Base-by-base conservation (phyloP, 2,329 filamentous ascomycete genomes). In the Zalaria sp. region DNA sequence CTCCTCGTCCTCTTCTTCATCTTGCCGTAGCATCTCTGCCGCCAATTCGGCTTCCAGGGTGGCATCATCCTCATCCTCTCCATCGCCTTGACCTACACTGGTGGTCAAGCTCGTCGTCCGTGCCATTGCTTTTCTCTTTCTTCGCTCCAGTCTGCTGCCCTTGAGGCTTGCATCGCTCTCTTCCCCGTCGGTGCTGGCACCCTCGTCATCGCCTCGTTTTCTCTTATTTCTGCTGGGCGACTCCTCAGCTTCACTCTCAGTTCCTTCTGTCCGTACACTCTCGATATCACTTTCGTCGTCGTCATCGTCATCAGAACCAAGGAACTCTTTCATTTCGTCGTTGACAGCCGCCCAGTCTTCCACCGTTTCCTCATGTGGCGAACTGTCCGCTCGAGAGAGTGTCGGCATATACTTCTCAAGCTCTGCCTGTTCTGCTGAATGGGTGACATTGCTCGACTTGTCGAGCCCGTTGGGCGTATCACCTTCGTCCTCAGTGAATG, bases 241-340 rank as follows among this genome's bases (percentile, higher is more conserved):
- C 5, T 59, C 59, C 27, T 40, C 28, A 3, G 48, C 48, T 3
- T 26, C 43, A 25, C 39, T 39, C 25, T 43, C 58, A 45, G 42
- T 44, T 8, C 32, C 49, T 29, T 47, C 49, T 51, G 39, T 62
- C 51, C 42, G 39, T 11, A 35, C 45, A 34, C 55, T 57, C 40
- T 68, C 61, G 25, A 58, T 52, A 44, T 76, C 70, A 42, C 65
- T 66, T 6, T 40, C 43, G 41, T 70, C 69, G 43, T 71, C 69
- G 27, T 65, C 67, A 1, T 71, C 72, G 2, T 64, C 69, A 26
- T 69, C 72, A 4, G 66, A 64, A 6, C 72, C 73, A 49, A 91
- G 63, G 50, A 91, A 88, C 37, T 85, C 83, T 9, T 74, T 75
- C 6, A 93, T 64, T 53, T 93, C 86, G 44, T 82, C 78, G 49